These are phyloP conservation scores for Rhodomyrtus psidioides DNA, from an alignment of 441 rosid genomes.

Conservation along the genomic window DNA sequence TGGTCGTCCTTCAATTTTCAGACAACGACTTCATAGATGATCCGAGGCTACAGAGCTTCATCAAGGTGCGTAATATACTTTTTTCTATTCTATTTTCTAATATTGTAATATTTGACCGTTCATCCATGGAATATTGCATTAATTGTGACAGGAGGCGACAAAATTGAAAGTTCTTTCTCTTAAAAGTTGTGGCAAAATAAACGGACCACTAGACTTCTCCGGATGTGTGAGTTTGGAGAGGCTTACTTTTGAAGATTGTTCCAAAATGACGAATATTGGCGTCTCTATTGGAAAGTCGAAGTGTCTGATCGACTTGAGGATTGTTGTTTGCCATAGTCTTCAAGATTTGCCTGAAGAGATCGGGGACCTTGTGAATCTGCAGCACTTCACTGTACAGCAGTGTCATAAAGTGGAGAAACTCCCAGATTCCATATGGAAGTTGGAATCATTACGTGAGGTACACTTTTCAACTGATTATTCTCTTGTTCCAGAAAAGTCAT, in stretches of 20 bases:
- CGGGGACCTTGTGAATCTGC: neutral
- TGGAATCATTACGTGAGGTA: neutral
- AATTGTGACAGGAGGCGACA: neutral
- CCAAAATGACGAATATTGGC: neutral
- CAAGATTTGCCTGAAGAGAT: neutral
- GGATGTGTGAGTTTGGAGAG: neutral
- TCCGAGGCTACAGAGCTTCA: accelerated
- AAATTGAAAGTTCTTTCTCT: neutral
- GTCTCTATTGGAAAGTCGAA: neutral
- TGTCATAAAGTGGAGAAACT: too few species aligned
- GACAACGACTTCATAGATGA: neutral
- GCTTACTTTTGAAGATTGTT: accelerated
- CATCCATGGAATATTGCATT: neutral
- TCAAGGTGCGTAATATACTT: neutral
- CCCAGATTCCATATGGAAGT: neutral
- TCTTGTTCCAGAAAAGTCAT: neutral
- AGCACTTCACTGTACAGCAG: too few species aligned
- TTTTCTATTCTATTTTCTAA: neutral
- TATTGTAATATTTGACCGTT: neutral
- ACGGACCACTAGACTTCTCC: neutral
- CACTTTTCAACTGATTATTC: too few species aligned
- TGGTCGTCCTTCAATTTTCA: neutral
- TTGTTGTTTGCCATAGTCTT: neutral
- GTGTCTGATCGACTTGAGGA: neutral
- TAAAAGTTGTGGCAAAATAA: neutral